These are phyloP conservation scores for Cyberlindnera americana DNA, from an alignment of 805 yeast genomes.

Conservation along the genomic window DNA sequence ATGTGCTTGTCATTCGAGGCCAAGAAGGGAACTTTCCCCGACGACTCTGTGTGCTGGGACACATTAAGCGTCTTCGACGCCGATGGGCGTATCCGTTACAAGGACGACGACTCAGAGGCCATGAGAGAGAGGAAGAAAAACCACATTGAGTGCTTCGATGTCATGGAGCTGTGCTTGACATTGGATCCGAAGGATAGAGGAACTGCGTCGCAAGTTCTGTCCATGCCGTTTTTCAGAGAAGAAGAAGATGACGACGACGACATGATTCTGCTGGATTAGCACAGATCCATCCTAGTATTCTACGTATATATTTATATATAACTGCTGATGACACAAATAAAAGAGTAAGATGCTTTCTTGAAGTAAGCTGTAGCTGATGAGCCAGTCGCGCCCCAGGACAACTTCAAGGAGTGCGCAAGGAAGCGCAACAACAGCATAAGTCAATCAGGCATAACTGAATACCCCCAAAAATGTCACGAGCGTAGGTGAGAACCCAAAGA, in stretches of 20 bases:
- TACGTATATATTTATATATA: no score
- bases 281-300: no score
- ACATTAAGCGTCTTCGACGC: constrained; percentile 40
- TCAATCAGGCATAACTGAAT: no score
- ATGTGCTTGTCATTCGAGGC: constrained; percentile 43
- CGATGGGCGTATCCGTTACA: constrained; percentile 7
- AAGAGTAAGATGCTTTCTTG: no score
- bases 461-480: constrained; percentile 12
- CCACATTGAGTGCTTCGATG: constrained; percentile 25
- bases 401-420: no score
- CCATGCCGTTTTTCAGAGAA: constrained; percentile 24
- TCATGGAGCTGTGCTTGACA: constrained; percentile 51
- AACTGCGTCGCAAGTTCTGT: constrained; percentile 73
- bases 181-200: constrained; percentile 77
- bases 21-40: constrained; percentile 59
- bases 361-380: no score
- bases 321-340: no score
- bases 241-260: constrained; percentile 22
- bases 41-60: constrained; percentile 69
- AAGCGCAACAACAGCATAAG: no score
- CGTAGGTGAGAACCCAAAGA: constrained; percentile 1
- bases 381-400: no score
- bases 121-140: constrained; percentile 11
- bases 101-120: constrained; percentile 6
- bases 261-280: constrained; percentile 12